A percentile compares a stretch with the other conserved stretches of the same genome.
Conservation (phyloP, 2,329 filamentous ascomycete genomes). For the Claviceps sp. region DNA sequence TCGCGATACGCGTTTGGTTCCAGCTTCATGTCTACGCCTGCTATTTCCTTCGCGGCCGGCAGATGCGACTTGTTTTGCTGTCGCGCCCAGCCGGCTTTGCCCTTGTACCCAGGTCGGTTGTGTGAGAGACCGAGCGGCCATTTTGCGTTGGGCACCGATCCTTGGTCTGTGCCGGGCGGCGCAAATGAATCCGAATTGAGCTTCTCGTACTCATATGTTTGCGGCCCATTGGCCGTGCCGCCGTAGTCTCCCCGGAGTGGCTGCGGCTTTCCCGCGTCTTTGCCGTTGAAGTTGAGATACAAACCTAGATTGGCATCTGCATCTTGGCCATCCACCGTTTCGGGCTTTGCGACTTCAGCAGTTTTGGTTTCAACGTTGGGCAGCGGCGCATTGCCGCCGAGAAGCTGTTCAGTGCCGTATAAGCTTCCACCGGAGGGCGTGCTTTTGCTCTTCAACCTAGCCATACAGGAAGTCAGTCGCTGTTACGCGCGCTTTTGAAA, state of each 20-base stretch:
- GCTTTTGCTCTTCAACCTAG: slow-evolving; percentile 21
- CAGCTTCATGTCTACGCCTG: slow-evolving; percentile 46
- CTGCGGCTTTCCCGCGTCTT: slow-evolving; percentile 35
- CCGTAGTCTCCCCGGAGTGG: slow-evolving; percentile 39
- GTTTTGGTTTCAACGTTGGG: slow-evolving; percentile 24
- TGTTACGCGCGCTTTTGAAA: not conserved
- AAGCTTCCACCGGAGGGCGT: slow-evolving; percentile 24
- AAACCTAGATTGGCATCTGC: slow-evolving; percentile 34
- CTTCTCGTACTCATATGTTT: slow-evolving; percentile 35
- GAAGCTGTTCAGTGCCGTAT: slow-evolving; percentile 24
- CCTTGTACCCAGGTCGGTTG: slow-evolving; percentile 30
- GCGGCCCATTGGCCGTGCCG: slow-evolving; percentile 37
- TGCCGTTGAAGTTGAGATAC: slow-evolving; percentile 39
- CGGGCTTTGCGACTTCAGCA: slow-evolving; percentile 23
- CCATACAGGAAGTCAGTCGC: not conserved
- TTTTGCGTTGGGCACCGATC: slow-evolving; percentile 31
- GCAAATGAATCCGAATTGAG: slow-evolving; percentile 41
- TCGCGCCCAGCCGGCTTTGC: slow-evolving; percentile 36
- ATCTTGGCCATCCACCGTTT: slow-evolving; percentile 36
- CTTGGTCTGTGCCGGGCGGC: slow-evolving; percentile 38
- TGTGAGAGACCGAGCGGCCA: slow-evolving; percentile 42
- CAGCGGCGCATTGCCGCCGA: slow-evolving; percentile 25
- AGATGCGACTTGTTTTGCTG: slow-evolving; percentile 39
- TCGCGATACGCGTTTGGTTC: slow-evolving; percentile 46
- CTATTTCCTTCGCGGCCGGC: slow-evolving; percentile 36